These are phyloP conservation scores for Spatholobus suberectus DNA, from an alignment of 306 rosid genomes.

Conservation along the genomic window DNA sequence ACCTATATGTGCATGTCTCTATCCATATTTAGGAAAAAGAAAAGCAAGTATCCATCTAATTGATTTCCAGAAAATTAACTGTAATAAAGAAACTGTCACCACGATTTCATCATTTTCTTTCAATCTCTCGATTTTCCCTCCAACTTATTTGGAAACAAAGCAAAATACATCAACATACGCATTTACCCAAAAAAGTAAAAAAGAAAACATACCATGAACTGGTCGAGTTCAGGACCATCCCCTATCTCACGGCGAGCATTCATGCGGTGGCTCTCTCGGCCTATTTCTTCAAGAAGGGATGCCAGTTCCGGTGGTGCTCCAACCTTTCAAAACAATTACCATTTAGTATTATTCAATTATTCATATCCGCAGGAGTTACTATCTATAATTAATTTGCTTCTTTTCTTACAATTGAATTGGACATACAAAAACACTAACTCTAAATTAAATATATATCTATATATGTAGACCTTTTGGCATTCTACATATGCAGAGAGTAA, in stretches of 20 bases:
- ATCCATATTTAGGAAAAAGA: background rate
- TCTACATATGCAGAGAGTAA: slow-evolving; percentile 70
- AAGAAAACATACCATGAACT: slow-evolving; percentile 61
- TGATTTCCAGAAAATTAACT: background rate
- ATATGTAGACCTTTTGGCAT: slow-evolving; percentile 61
- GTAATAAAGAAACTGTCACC: background rate
- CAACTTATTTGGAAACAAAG: background rate
- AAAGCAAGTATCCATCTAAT: background rate
- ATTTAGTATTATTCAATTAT: background rate
- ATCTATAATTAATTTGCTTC: background rate
- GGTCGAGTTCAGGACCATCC: slow-evolving; percentile 74
- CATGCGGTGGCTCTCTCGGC: slow-evolving; percentile 44
- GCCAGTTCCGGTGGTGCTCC: slow-evolving; percentile 78
- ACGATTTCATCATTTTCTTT: background rate
- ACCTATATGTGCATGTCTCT: background rate
- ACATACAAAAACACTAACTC: background rate
- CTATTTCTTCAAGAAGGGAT: slow-evolving; percentile 60
- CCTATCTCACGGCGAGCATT: slow-evolving; percentile 50
- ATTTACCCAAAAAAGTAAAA: background rate
- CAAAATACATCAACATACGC: background rate
- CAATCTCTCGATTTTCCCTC: background rate
- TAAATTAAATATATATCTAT: no score
- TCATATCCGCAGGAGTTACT: background rate
- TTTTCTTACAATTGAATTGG: background rate
- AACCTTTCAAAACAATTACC: slow-evolving; percentile 47